Conservation (phyloP, 768 basidiomycete species). For the Leccinum longicurvipes region DNA sequence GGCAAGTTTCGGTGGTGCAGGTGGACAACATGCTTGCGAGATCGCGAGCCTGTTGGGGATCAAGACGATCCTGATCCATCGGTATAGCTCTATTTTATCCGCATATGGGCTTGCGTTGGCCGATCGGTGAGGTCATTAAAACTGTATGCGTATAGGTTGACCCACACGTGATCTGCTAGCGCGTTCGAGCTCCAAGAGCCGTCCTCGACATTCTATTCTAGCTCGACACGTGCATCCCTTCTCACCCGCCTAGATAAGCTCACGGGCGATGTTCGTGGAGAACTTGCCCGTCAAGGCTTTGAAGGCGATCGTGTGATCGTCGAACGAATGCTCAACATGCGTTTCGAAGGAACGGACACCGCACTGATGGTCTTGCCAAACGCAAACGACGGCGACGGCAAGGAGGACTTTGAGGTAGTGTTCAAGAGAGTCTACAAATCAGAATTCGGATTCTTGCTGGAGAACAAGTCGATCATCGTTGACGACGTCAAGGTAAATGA, state of each 20-base stretch:
- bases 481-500: constrained; percentile 82
- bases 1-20: constrained; percentile 86
- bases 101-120: constrained; percentile 94
- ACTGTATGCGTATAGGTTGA: not conserved
- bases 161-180: constrained; percentile 35
- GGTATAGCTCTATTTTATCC: constrained; percentile 89
- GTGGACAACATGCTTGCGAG: constrained; percentile 92
- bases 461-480: constrained; percentile 78
- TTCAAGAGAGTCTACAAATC: constrained; percentile 80
- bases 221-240: constrained; percentile 52
- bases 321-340: constrained; percentile 88
- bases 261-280: constrained; percentile 54
- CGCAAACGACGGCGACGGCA: constrained; percentile 45
- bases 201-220: constrained; percentile 72
- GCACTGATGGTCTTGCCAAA: constrained; percentile 80
- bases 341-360: constrained; percentile 92
- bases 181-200: constrained; percentile 90
- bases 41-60: constrained; percentile 86
- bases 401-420: constrained; percentile 72
- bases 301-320: constrained; percentile 63
- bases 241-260: constrained; percentile 67
- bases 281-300: constrained; percentile 82
- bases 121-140: constrained; percentile 47
- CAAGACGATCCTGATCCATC: constrained; percentile 82
- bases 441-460: constrained; percentile 90